Percentiles rank a stretch among this genome's conserved stretches.
Evolutionary conservation across 305 asterid genomes (phyloP).

Genomic region (Striga hermonthica): DNA sequence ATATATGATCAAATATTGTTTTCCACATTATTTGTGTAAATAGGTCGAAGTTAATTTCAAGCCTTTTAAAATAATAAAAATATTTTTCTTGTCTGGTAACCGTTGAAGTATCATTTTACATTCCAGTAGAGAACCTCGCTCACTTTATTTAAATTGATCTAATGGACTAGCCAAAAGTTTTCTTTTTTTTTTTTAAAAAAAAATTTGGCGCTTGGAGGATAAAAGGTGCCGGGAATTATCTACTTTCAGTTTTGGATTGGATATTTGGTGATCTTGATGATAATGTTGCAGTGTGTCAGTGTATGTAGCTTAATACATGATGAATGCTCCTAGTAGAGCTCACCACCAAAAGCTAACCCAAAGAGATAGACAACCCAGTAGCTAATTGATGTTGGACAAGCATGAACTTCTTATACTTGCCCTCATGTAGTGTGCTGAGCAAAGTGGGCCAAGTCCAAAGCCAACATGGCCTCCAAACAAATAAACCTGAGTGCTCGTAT

Average conservation of each 20-base stretch:
- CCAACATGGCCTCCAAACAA: too few species aligned
- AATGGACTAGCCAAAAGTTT: conserved; percentile 1
- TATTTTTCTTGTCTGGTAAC: conserved; percentile 13
- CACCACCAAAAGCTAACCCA: conserved; percentile 8
- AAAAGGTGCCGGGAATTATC: conserved; percentile 7
- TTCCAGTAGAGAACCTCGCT: conserved; percentile 20
- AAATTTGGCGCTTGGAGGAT: conserved; percentile 6
- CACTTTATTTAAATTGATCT: conserved; percentile 6
- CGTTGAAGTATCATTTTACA: not conserved
- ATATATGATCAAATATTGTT: conserved; percentile 9
- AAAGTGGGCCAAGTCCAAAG: too few species aligned
- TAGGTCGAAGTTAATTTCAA: conserved; percentile 16
- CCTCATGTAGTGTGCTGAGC: too few species aligned
- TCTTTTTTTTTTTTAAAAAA: too few species aligned
- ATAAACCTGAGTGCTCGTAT: too few species aligned
- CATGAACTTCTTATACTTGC: not conserved
- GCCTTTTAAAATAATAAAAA: conserved; percentile 1
- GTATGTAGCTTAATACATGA: conserved; percentile 14
- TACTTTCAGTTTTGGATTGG: conserved; percentile 19
- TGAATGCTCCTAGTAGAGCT: not conserved
- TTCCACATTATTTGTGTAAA: conserved; percentile 16
- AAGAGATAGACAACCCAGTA: conserved; percentile 5
- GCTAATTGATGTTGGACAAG: not conserved
- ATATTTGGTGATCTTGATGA: conserved; percentile 12
- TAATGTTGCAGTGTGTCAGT: conserved; percentile 4